Evolutionary conservation across 2,329 filamentous ascomycete species (phyloP).

Genomic region (Sclerotinia sclerotiorum): DNA sequence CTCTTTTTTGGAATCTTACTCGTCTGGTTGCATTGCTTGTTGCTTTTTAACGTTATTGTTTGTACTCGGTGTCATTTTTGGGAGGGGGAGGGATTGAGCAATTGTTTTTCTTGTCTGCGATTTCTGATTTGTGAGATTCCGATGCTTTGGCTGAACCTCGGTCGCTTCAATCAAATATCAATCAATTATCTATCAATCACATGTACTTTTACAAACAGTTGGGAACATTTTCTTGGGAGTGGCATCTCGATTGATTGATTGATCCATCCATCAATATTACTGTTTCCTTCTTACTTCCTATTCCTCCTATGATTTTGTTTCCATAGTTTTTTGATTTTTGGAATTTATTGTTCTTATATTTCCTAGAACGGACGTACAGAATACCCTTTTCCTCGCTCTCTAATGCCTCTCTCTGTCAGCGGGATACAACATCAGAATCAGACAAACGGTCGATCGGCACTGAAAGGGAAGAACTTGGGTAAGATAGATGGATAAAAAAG

Average conservation of each 20-base stretch:
- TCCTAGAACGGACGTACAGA: background rate
- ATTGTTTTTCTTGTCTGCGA: too few relatives aligned
- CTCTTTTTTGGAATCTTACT: background rate
- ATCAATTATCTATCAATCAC: slow-evolving; percentile 3
- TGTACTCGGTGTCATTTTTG: slow-evolving; percentile 1
- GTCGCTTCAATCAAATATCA: background rate
- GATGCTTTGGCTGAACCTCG: slow-evolving; percentile 3
- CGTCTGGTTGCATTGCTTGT: background rate
- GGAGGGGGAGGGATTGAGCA: too few relatives aligned
- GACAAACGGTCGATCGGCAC: background rate
- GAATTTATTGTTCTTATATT: background rate
- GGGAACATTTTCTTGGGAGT: background rate
- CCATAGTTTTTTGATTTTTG: background rate
- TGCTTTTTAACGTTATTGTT: background rate
- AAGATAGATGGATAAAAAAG: background rate
- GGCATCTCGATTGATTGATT: background rate
- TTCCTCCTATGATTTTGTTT: background rate
- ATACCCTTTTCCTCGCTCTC: slow-evolving; percentile 8
- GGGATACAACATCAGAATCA: slow-evolving; percentile 10
- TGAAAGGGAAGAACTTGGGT: slow-evolving; percentile 5
- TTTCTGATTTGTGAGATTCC: background rate
- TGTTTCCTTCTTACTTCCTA: background rate
- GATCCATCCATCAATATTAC: background rate
- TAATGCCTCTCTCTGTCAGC: background rate
- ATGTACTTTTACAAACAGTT: slow-evolving; percentile 17